Conservation (phyloP, 345 rosid genomes). For the Gossypium longicalyx region DNA sequence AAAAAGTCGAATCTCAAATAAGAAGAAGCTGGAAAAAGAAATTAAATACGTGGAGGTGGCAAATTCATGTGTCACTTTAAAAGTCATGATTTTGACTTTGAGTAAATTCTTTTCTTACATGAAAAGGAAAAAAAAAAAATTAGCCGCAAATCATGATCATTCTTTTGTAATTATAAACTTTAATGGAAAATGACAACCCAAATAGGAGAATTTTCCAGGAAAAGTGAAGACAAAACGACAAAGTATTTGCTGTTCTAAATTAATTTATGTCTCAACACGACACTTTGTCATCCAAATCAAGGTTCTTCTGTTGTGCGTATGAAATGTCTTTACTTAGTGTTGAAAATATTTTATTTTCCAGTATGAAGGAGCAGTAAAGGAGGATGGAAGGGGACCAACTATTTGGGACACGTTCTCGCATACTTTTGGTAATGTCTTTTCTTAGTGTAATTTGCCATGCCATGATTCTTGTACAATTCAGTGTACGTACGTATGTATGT, state of each 20-base stretch:
- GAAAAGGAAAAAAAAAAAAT: not conserved
- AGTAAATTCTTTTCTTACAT: not conserved
- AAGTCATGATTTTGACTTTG: not conserved
- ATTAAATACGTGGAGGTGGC: not conserved
- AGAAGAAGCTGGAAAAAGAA: not conserved
- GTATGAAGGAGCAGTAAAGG: constrained; percentile 93
- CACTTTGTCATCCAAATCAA: not conserved
- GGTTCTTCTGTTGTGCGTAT: not conserved
- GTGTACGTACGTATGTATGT: not conserved
- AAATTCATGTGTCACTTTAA: not conserved
- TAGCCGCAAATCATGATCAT: not conserved
- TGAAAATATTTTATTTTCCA: constrained; percentile 17
- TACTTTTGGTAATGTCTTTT: constrained; percentile 35
- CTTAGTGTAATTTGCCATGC: no score
- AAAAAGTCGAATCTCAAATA: not conserved
- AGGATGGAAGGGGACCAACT: constrained; percentile 77
- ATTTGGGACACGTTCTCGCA: constrained; percentile 88
- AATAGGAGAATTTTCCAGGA: not conserved
- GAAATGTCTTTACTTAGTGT: not conserved
- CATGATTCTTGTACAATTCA: no score
- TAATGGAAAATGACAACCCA: not conserved
- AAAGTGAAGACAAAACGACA: not conserved
- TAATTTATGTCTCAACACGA: not conserved
- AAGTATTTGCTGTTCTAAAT: constrained; percentile 1
- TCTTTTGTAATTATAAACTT: not conserved